Base-by-base conservation (phyloP, 345 rosid genomes). In the Geranium rotundifolium region DNA sequence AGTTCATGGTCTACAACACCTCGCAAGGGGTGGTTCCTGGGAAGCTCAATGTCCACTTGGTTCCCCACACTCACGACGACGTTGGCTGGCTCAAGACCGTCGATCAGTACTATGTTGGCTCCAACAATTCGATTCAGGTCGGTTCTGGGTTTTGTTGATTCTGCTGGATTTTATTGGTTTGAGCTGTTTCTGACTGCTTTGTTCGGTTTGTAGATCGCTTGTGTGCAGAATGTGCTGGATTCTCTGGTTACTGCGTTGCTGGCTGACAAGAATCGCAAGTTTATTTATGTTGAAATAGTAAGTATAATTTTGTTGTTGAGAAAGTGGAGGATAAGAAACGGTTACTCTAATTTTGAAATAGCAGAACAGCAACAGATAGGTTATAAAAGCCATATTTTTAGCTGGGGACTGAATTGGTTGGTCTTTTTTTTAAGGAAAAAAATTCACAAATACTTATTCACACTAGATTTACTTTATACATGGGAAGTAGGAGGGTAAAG, bases 51-150 rank as follows among this genome's bases (percentile, higher is more conserved):
- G 99, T 90, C 70, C 99, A 93, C 74, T 70, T 93, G 73, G 99
- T 93, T 67, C 79, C 95, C 74, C 99, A 93, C 67, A 72, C 96
- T 13, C 99, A 93, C 71, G 99, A 86, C 56, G 99, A 93, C 58
- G 99, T 93, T 65, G 99, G 99, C 62, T 90, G 99, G 97, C 71
- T 93, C 61, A 93, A 90, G 84, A 93, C 99, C 3, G 84, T 93
- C 75, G 99, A 90, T 67, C 99, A 93, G 81, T 93, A 93, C 81
- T 93, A 93, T 77, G 90, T 90, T 55, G 99, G 99, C 79, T 88
- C 96, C 64, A 93, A 93, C 73, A 93, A 90, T 75, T 93, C 97
- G 30, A 93, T 93, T 69, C 99, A 90, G 95, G 99, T 90, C 19
- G 54, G 27, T 63, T 20, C 14, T 19, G 2, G 13, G 29, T 57